Evolutionary conservation across 2,329 filamentous ascomycete species (phyloP).

Genomic region (Talaromyces sp.): DNA sequence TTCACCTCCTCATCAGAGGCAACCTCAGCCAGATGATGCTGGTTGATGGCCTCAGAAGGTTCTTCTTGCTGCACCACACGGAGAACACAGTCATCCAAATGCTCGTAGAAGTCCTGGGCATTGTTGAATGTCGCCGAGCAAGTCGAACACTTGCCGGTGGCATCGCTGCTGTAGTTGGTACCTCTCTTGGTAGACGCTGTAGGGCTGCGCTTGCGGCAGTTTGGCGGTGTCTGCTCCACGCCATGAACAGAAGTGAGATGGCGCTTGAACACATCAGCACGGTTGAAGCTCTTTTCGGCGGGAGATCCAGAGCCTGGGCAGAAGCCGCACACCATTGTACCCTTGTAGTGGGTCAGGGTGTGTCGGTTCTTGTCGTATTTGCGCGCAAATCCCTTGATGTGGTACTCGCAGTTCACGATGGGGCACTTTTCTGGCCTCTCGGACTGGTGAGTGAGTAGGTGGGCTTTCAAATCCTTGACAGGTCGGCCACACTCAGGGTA

Average conservation of each 20-base stretch:
- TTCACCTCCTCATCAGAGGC: conserved; percentile 61
- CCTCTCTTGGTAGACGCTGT: conserved; percentile 61
- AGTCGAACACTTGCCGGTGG: conserved; percentile 87
- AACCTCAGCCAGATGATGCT: conserved; percentile 59
- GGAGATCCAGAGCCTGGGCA: conserved; percentile 86
- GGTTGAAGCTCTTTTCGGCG: conserved; percentile 92
- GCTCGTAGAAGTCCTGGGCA: conserved; percentile 96
- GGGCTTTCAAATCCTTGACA: conserved; percentile 90
- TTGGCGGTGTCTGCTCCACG: conserved; percentile 89
- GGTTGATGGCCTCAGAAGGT: conserved; percentile 61
- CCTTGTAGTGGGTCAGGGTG: conserved; percentile 93
- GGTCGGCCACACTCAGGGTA: conserved; percentile 80
- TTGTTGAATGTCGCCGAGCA: conserved; percentile 82
- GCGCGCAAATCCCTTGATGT: conserved; percentile 86
- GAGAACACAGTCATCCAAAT: conserved; percentile 74
- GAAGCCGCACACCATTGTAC: conserved; percentile 95
- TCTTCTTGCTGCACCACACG: conserved; percentile 64
- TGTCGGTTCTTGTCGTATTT: conserved; percentile 98
- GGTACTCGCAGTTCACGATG: conserved; percentile 88
- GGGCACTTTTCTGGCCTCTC: conserved; percentile 94
- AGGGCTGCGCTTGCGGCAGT: conserved; percentile 76
- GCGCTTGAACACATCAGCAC: conserved; percentile 93
- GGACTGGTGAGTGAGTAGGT: conserved; percentile 91
- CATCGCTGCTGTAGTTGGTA: conserved; percentile 71
- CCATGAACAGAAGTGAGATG: conserved; percentile 88